These are phyloP conservation scores for Ascochyta pisi DNA, from an alignment of 2,329 filamentous ascomycete species.

Conservation along the genomic window DNA sequence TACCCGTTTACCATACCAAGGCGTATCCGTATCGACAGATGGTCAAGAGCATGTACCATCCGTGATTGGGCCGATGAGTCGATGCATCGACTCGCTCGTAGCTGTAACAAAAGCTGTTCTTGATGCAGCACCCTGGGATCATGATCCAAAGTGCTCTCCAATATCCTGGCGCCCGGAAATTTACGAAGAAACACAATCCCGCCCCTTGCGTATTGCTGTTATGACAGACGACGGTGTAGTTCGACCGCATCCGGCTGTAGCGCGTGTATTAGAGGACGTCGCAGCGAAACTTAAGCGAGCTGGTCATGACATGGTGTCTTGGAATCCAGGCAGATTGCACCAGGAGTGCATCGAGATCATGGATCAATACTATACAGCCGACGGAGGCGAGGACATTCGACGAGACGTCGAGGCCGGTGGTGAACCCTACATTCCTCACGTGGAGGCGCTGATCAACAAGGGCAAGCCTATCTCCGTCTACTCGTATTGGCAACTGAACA, in stretches of 20 bases:
- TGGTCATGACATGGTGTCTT: slow-evolving; percentile 63
- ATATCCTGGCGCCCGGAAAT: slow-evolving; percentile 61
- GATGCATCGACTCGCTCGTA: slow-evolving; percentile 59
- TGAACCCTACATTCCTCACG: slow-evolving; percentile 59
- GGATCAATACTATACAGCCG: slow-evolving; percentile 68
- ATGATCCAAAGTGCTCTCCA: slow-evolving; percentile 62
- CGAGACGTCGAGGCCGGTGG: slow-evolving; percentile 61
- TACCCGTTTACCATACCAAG: slow-evolving; percentile 63
- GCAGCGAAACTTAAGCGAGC: slow-evolving; percentile 50
- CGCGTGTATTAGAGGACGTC: slow-evolving; percentile 53
- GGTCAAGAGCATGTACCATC: slow-evolving; percentile 71
- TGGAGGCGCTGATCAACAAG: slow-evolving; percentile 62
- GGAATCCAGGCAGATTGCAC: slow-evolving; percentile 60
- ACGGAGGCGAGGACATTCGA: slow-evolving; percentile 69
- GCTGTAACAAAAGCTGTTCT: slow-evolving; percentile 58
- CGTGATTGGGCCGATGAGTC: slow-evolving; percentile 65
- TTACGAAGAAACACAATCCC: slow-evolving; percentile 51
- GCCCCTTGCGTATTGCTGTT: slow-evolving; percentile 59
- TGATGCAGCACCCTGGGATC: slow-evolving; percentile 58
- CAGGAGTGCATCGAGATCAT: slow-evolving; percentile 64
- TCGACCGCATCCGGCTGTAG: slow-evolving; percentile 61
- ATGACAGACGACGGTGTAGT: slow-evolving; percentile 63
- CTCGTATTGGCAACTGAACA: slow-evolving; percentile 74
- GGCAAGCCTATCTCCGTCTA: slow-evolving; percentile 58
- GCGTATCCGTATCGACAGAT: slow-evolving; percentile 66